A percentile compares a stretch with the other conserved stretches of the same genome.
Conservation (phyloP, 2,329 filamentous ascomycete species). For the Coniochaeta ligniaria region DNA sequence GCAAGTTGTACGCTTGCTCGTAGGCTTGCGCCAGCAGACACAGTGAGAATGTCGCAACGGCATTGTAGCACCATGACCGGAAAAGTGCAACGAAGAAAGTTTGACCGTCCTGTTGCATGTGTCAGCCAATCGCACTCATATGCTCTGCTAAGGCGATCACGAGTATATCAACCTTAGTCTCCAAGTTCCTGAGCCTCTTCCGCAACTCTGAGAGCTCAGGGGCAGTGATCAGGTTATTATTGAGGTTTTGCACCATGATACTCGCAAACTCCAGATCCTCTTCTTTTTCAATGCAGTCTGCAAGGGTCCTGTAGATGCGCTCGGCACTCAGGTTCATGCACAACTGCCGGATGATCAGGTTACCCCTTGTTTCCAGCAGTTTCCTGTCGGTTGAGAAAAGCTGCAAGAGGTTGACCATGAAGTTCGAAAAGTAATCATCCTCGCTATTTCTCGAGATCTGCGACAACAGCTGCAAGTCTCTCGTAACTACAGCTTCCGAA, state of each 20-base stretch:
- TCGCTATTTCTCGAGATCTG: slow-evolving; percentile 96
- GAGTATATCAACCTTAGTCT: slow-evolving; percentile 57
- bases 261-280: slow-evolving; percentile 98
- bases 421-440: slow-evolving; percentile 94
- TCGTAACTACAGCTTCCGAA: slow-evolving; percentile 89
- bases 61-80: slow-evolving; percentile 96
- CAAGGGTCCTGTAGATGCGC: slow-evolving; percentile 89
- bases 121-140: neutral
- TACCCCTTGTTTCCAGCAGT: slow-evolving; percentile 84
- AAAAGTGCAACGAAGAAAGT: slow-evolving; percentile 92
- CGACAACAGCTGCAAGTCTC: slow-evolving; percentile 85
- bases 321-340: slow-evolving; percentile 91
- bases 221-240: slow-evolving; percentile 97
- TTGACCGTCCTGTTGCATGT: slow-evolving; percentile 66
- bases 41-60: slow-evolving; percentile 92
- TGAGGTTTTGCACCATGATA: slow-evolving; percentile 98
- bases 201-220: slow-evolving; percentile 87
- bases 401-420: slow-evolving; percentile 95
- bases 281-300: slow-evolving; percentile 94
- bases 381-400: slow-evolving; percentile 92
- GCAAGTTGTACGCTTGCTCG: slow-evolving; percentile 91
- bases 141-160: neutral
- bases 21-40: slow-evolving; percentile 95
- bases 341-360: slow-evolving; percentile 91
- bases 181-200: slow-evolving; percentile 82